phyloP scores from a whole-genome alignment of 495 filamentous ascomycete genomes.

The Extremus antarcticus region DNA sequence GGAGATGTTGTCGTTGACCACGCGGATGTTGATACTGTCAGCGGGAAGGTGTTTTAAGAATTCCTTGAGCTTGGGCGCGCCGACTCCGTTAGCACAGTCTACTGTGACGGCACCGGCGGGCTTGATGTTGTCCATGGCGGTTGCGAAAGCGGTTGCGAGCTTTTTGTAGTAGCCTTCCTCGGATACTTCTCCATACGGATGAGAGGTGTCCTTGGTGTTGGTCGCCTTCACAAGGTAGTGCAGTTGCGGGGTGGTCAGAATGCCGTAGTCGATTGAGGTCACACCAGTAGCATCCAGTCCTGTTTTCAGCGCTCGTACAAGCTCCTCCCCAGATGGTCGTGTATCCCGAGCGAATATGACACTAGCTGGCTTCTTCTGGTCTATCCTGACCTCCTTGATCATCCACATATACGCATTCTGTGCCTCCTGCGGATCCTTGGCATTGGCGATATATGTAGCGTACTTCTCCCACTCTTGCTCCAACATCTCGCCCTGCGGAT shows the following conservation, averaged over 20 bases:
- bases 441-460: slow-evolving; percentile 80
- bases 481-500: slow-evolving; percentile 56
- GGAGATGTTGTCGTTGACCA: slow-evolving; percentile 84
- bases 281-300: slow-evolving; percentile 65
- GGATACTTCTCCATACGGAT: slow-evolving; percentile 75
- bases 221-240: slow-evolving; percentile 92
- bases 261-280: slow-evolving; percentile 67
- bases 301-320: slow-evolving; percentile 65
- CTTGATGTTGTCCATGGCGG: slow-evolving; percentile 64
- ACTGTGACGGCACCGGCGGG: slow-evolving; percentile 64
- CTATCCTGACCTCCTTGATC: slow-evolving; percentile 56
- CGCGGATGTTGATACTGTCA: slow-evolving; percentile 61
- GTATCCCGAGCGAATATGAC: slow-evolving; percentile 91
- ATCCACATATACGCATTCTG: slow-evolving; percentile 44
- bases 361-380: slow-evolving; percentile 65
- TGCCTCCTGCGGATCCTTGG: slow-evolving; percentile 59
- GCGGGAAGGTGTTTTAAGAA: slow-evolving; percentile 72
- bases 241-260: slow-evolving; percentile 87
- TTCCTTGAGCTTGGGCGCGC: slow-evolving; percentile 80
- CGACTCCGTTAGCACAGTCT: slow-evolving; percentile 94
- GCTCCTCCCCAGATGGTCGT: slow-evolving; percentile 73
- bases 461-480: slow-evolving; percentile 67
- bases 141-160: slow-evolving; percentile 63
- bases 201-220: slow-evolving; percentile 74
- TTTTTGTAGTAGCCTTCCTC: slow-evolving; percentile 95